Evolutionary conservation across 768 basidiomycete genomes (phyloP).

Genomic region (Rhodosporidiobolus sp.): DNA sequence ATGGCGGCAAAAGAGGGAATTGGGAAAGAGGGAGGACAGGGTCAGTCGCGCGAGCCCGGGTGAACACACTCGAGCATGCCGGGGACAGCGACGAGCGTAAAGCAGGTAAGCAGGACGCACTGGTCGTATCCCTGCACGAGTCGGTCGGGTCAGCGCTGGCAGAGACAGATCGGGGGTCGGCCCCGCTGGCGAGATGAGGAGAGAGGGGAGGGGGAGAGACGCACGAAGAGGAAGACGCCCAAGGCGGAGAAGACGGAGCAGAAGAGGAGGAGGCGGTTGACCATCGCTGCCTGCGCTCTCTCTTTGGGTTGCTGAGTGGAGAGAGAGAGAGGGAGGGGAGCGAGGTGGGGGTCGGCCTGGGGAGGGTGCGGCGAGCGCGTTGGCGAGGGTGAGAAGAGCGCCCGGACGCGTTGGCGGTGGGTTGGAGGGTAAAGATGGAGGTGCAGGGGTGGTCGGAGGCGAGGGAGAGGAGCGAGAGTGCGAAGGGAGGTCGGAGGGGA

Average conservation of each 20-base stretch:
- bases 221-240: conserved; percentile 73
- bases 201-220: not conserved
- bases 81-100: not conserved
- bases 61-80: no score
- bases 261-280: conserved; percentile 62
- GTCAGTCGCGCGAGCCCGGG: no score
- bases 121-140: conserved; percentile 25
- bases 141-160: conserved; percentile 49
- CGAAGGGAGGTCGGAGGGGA: not conserved
- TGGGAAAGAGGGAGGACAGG: not conserved
- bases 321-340: not conserved
- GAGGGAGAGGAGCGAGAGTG: not conserved
- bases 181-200: conserved; percentile 56
- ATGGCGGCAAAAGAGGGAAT: not conserved
- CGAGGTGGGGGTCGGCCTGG: not conserved
- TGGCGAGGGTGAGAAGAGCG: no score
- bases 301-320: not conserved
- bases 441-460: not conserved
- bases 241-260: conserved; percentile 77
- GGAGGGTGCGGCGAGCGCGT: not conserved
- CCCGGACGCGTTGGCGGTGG: no score
- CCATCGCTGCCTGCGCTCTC: not conserved
- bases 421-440: no score
- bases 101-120: not conserved
- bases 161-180: conserved; percentile 56